Evolutionary conservation across 352 stramenopile species (phyloP), one percentile per base, ranked within the genome.

Genomic region (Globisporangium irregulare): DNA sequence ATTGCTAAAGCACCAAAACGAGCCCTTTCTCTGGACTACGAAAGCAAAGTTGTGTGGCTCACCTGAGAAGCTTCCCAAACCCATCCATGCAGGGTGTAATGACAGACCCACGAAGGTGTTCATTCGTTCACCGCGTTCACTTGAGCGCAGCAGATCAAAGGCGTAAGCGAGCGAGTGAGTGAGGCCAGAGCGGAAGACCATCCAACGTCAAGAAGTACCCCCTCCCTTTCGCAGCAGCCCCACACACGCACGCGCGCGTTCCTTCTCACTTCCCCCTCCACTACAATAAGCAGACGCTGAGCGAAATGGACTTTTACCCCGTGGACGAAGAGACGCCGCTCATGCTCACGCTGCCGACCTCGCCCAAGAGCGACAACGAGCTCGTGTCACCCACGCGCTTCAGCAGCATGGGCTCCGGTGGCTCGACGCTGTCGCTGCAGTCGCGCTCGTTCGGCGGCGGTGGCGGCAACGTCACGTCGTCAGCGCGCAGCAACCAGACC

Each of bases 251-350:
- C n/a, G 36, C 22, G 6, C 5, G 14, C 58, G 4, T 25, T 22
- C 58, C 14, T 54, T 32, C 20, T 22, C 27, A 59, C 4, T 54
- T 7, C 1, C 24, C 24, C 3, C 29, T 59, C 18, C 9, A 25
- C 7, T 9, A 25, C 5, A 7, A 36, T 18, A 14, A 34, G 54
- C 54, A 48, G 56, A 8, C 36, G 5, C 38, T 25, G 3, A n/a
- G 64, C 65, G 4, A 32, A 55, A 84, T 84, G 77, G 70, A 84
- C 70, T 84, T 84, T 61, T 84, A 78, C 68, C 66, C 62, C 46
- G 59, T 78, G 59, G 68, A 79, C 62, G 77, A 84, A 66, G 77
- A 81, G 53, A 84, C 77, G 63, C 77, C 77, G 68, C 66, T 84
- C 60, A 64, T 71, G 32, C 43, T 48, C 27, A 62, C 29, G 3